Conservation (phyloP, 257 asterid genomes). For the Gynochthodes officinalis region DNA sequence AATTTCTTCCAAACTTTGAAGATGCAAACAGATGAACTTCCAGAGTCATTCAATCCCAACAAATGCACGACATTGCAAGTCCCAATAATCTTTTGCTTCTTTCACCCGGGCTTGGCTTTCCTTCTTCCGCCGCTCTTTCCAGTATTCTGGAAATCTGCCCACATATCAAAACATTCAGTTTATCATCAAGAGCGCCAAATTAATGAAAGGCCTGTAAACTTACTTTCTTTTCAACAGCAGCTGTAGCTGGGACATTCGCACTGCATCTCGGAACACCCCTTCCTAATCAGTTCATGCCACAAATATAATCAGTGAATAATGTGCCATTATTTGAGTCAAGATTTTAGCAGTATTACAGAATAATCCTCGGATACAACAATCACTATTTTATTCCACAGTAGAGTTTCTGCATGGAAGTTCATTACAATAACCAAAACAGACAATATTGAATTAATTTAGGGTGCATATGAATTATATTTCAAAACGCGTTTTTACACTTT, state of each 20-base stretch:
- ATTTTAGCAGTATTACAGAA: no score
- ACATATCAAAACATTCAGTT: neutral
- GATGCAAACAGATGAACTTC: neutral
- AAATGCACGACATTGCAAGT: constrained; percentile 15
- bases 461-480: no score
- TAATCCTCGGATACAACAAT: no score
- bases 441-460: no score
- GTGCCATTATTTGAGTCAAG: no score
- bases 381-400: no score
- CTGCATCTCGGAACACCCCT: constrained; percentile 21
- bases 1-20: no score
- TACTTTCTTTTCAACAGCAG: constrained; percentile 22
- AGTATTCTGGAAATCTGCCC: constrained; percentile 23
- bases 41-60: constrained; percentile 17
- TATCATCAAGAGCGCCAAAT: no score
- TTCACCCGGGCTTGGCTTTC: constrained; percentile 15
- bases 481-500: no score
- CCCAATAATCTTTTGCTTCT: constrained; percentile 26
- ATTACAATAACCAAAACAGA: no score
- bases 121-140: constrained; percentile 23
- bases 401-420: no score
- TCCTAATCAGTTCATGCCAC: constrained; percentile 10
- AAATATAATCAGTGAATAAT: no score
- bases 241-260: constrained; percentile 16
- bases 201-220: neutral